Evolutionary conservation across 192 early-diverging fungal species (phyloP).

Genomic region (Backusella mclennaniae): DNA sequence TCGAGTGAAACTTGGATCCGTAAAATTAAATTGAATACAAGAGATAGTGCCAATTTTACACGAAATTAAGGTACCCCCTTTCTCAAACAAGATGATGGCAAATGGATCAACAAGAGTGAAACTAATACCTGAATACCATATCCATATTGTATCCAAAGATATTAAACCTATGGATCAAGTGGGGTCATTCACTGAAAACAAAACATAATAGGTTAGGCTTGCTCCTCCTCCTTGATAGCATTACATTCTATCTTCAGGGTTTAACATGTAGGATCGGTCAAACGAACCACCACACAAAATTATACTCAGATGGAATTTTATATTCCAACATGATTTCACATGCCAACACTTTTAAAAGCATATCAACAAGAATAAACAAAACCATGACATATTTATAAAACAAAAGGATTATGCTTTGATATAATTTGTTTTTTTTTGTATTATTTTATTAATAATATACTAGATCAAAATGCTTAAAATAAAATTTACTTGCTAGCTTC

Average conservation of each 20-base stretch:
- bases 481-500: constrained; percentile 15
- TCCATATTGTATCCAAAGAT: too few species aligned
- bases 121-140: not conserved
- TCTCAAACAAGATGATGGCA: not conserved
- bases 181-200: too few species aligned
- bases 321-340: not conserved
- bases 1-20: not conserved
- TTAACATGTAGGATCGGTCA: not conserved
- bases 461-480: not conserved
- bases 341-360: not conserved
- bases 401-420: not conserved
- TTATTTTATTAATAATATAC: not conserved
- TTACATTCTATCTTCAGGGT: not conserved
- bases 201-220: too few species aligned
- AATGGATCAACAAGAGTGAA: not conserved
- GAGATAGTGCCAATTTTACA: not conserved
- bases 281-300: not conserved
- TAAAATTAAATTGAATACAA: not conserved
- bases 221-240: not conserved
- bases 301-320: not conserved
- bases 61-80: not conserved
- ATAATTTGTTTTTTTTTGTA: not conserved
- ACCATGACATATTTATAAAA: not conserved
- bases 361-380: not conserved
- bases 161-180: too few species aligned